Evolutionary conservation across 2,329 filamentous ascomycete genomes (phyloP), one percentile per base, ranked within the genome.

Genomic region (Moelleriella libera): DNA sequence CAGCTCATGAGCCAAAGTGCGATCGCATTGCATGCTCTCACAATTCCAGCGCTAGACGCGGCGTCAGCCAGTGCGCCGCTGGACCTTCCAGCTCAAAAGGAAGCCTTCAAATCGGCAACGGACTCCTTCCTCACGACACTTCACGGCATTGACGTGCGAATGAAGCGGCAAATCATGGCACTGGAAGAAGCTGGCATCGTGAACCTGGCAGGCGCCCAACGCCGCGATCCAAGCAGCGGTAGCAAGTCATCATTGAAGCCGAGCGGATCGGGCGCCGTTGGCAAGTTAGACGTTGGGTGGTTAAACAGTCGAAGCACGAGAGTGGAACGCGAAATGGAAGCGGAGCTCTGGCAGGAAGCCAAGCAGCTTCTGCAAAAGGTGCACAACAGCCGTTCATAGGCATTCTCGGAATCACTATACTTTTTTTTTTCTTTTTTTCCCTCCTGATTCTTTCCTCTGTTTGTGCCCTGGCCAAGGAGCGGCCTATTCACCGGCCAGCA

Each of bases 251-350:
- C 69, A 8, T 54, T 78, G 53, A 67, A 78, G 60, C 71, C 80
- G 40, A 68, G 77, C 43, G 76, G 72, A 40, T 65, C 70, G 48
- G 77, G 71, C 28, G 71, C 70, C 55, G 74, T 79, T 34, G 76
- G 75, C 8, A 68, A 67, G 30, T 70, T 96, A 47, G 89, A 96
- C 60, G 82, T 94, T 11, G 89, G 89, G 32, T 90, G 85, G 78
- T 66, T 97, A 56, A 97, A 96, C 60, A 89, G 86, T 57, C 76
- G 87, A 49, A 87, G 85, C 51, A 83, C 85, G 52, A 83, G 83
- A 52, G 85, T 94, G 28, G 86, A 86, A 48, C 78, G 82, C 57
- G 83, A 87, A 52, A 92, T 90, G 73, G 88, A 94, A 59, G 77
- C 78, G 2, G 87, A 96, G 65, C 67, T 94, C 43, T 83, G 90